Conservation (phyloP, 139 green algal genomes). For the Nannochloris sp. region DNA sequence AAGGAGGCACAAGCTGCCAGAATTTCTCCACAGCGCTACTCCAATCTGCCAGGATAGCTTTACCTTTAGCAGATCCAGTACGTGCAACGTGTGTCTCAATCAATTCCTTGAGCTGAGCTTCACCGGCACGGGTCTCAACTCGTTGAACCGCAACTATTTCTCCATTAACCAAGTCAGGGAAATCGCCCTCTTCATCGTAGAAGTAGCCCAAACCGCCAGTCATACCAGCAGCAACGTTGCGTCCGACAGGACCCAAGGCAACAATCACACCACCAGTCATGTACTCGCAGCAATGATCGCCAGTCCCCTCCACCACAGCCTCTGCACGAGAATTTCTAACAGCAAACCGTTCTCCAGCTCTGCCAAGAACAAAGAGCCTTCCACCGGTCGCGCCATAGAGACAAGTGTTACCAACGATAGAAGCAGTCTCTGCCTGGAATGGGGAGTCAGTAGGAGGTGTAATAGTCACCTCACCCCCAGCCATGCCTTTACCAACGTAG, state of each 20-base stretch:
- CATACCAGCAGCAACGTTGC: slow-evolving; percentile 97
- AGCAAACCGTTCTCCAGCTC: slow-evolving; percentile 68
- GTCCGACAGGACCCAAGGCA: slow-evolving; percentile 47
- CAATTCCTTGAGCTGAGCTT: slow-evolving; percentile 78
- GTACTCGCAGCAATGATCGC: slow-evolving; percentile 99
- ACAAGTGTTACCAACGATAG: slow-evolving; percentile 96
- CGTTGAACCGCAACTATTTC: slow-evolving; percentile 94
- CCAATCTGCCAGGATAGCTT: slow-evolving; percentile 79
- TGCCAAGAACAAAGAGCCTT: slow-evolving; percentile 85
- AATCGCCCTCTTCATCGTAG: slow-evolving; percentile 85
- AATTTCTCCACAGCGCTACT: slow-evolving; percentile 66
- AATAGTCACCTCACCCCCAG: slow-evolving; percentile 87
- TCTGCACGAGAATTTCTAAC: slow-evolving; percentile 90
- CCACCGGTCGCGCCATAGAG: slow-evolving; percentile 97
- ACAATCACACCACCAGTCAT: slow-evolving; percentile 82
- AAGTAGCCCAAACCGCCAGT: slow-evolving; percentile 97
- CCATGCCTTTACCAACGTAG: slow-evolving; percentile 99
- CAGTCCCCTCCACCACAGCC: slow-evolving; percentile 91
- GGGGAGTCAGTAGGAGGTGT: slow-evolving; percentile 50
- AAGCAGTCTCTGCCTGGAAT: slow-evolving; percentile 58
- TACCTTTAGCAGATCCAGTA: slow-evolving; percentile 69
- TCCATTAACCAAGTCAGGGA: slow-evolving; percentile 87
- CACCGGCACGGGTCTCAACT: slow-evolving; percentile 73
- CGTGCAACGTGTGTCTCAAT: slow-evolving; percentile 74
- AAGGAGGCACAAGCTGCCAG: slow-evolving; percentile 96